Conservation (phyloP, 106 monocot genomes). For the Dendrobium catenatum region DNA sequence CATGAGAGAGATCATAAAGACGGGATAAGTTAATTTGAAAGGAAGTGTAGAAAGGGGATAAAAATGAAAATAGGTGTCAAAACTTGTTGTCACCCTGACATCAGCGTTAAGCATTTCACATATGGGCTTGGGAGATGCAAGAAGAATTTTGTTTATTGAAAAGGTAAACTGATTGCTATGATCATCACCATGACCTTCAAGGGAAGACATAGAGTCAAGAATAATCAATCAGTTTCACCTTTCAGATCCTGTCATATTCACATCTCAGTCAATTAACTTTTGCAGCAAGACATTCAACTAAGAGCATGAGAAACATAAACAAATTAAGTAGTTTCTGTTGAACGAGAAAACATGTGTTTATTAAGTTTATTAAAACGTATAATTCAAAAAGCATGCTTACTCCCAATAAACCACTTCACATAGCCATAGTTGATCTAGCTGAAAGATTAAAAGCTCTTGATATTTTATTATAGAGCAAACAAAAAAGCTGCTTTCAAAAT, state of each 20-base stretch:
- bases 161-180: background rate
- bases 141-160: background rate
- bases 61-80: background rate
- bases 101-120: background rate
- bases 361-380: background rate
- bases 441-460: background rate
- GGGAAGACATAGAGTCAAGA: background rate
- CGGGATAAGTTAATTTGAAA: background rate
- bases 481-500: background rate
- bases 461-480: background rate
- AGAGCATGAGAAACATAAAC: background rate
- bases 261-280: background rate
- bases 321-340: background rate
- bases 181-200: background rate
- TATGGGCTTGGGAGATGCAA: background rate
- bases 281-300: background rate
- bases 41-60: background rate
- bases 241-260: background rate
- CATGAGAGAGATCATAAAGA: background rate
- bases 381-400: background rate
- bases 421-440: background rate
- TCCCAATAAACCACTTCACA: background rate
- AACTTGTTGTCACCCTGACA: background rate
- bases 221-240: background rate
- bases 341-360: background rate